A percentile compares a stretch with the other conserved stretches of the same genome.
These are phyloP conservation scores for Xanthoconium stramineum DNA, from an alignment of 768 basidiomycete species.

Conservation along the genomic window DNA sequence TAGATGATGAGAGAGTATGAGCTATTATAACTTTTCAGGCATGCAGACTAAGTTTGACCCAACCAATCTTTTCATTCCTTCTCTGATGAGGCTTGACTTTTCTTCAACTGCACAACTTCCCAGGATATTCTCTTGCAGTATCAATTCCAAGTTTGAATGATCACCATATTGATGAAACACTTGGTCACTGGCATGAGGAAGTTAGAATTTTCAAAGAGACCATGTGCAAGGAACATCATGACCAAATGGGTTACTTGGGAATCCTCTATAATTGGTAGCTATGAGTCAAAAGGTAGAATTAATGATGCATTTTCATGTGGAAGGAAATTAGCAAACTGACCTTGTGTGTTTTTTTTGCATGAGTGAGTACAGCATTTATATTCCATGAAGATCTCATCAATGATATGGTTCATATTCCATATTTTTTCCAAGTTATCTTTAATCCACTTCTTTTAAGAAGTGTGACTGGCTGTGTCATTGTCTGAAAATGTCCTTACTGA, in stretches of 20 bases:
- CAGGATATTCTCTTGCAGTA: neutral
- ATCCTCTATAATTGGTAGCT: neutral
- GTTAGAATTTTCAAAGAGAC: neutral
- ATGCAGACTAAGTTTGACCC: too few relatives aligned
- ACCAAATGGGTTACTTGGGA: neutral
- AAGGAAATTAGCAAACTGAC: neutral
- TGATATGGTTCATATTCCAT: neutral
- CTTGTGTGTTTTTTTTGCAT: neutral
- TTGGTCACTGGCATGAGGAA: neutral
- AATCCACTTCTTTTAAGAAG: neutral
- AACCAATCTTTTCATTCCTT: neutral
- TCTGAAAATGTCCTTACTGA: neutral
- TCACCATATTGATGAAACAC: neutral
- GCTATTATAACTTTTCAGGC: neutral
- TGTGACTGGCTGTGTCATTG: neutral
- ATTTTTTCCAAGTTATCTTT: too few relatives aligned
- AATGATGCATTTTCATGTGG: neutral
- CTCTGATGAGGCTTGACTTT: too few relatives aligned
- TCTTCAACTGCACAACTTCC: neutral
- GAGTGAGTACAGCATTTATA: neutral
- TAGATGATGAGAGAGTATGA: neutral
- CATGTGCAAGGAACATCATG: neutral
- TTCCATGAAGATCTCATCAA: neutral
- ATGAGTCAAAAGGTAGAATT: neutral
- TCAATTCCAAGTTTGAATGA: neutral